Conservation (phyloP, 148 eudicot genomes). For the Rhododendron griersonianum region DNA sequence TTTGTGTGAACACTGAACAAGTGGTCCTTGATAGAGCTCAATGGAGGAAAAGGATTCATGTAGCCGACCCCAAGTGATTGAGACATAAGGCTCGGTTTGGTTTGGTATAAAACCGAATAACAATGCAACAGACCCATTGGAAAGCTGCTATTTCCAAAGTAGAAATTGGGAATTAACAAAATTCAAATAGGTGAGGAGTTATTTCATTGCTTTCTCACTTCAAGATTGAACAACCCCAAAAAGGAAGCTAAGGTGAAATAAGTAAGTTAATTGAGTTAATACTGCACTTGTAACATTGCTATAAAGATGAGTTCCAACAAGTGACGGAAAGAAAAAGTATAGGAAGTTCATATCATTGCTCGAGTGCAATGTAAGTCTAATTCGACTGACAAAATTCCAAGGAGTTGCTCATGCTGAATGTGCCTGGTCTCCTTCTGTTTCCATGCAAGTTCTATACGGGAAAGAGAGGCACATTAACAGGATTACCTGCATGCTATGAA, state of each 20-base stretch:
- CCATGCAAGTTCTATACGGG: background rate
- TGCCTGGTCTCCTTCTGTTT: too few relatives aligned
- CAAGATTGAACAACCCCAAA: background rate
- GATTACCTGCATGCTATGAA: constrained; percentile 93
- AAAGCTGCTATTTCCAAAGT: background rate
- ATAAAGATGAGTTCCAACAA: background rate
- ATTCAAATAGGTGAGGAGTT: background rate
- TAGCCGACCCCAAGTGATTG: too few relatives aligned
- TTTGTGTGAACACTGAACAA: too few relatives aligned
- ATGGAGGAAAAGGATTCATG: too few relatives aligned
- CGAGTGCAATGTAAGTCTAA: too few relatives aligned
- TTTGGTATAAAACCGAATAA: too few relatives aligned
- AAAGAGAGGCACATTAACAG: background rate
- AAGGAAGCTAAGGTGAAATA: background rate
- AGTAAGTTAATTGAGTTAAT: background rate
- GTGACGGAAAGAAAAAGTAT: background rate
- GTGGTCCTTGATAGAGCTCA: too few relatives aligned
- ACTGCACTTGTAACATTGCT: background rate
- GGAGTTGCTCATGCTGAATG: too few relatives aligned
- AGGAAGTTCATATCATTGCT: background rate
- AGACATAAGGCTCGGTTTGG: too few relatives aligned
- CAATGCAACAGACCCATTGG: background rate
- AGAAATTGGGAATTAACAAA: background rate
- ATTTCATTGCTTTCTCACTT: background rate
- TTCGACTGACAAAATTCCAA: too few relatives aligned